Base-by-base conservation (phyloP, 2,329 filamentous ascomycete species). In the Neofusicoccum sp. region DNA sequence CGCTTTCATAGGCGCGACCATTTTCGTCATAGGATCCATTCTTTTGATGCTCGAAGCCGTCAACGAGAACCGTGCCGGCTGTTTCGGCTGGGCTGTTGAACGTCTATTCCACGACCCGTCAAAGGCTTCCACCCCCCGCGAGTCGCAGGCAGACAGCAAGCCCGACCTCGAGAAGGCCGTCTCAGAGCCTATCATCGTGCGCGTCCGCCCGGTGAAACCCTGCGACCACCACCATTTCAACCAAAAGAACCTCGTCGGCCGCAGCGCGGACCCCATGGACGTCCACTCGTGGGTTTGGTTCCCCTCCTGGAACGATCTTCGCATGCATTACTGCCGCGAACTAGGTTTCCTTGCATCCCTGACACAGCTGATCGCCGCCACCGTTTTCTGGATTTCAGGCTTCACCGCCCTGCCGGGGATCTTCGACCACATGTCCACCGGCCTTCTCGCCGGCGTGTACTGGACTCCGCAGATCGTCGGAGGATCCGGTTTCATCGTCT, bases 11-110 rank as follows among this genome's bases (percentile, higher is more conserved):
- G 87, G 87, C 3, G 86, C 86, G 0, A 87, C 85, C 0, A 74
- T 89, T 6, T 89, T 90, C 69, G 85, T 87, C 65, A 58, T 87
- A 3, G 87, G 86, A 0, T 85, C 84, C 36, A 68, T 89, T 1
- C 71, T 89, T 1, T 76, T 89, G 28, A 78, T 89, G 71, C 74
- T 88, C 1, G 87, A 90, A 70, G 87, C 87, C 3, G 78, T 89
- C n/a, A 90, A 90, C 68, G 84, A 86, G 67, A 85, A 88, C 66
- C 77, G 82, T 11, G 75, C 81, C 0, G 84, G 82, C 11, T 90
- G 87, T 69, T 89, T 89, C 68, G 87, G 87, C 3, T 90, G 86
- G 86, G 87, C 86, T 0, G 66, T 89, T 1, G 82, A 88, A 64
- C 36, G 28, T 20, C 28, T 49, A 6, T 41, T 60, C 1, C 75